Evolutionary conservation across 2,329 filamentous ascomycete species (phyloP).

Genomic region (Byssochlamys sp.): DNA sequence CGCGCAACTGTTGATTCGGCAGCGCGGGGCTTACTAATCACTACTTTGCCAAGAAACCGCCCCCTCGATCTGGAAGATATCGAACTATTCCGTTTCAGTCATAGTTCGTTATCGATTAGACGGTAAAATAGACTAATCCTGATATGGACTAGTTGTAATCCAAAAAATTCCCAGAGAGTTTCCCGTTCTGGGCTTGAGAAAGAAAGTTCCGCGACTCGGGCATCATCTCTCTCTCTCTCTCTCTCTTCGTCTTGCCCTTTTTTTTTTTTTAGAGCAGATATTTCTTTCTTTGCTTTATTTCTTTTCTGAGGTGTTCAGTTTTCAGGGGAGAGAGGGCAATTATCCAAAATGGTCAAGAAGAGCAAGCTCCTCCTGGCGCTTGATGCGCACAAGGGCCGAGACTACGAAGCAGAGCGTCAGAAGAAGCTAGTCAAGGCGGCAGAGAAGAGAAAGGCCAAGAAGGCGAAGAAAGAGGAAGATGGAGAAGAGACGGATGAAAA

Average conservation of each 20-base stretch:
- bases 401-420: conserved; percentile 69
- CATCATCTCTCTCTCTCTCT: background rate
- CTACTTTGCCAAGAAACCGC: background rate
- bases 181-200: conserved; percentile 4
- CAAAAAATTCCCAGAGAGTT: conserved; percentile 25
- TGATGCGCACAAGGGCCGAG: conserved; percentile 50
- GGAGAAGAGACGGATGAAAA: conserved; percentile 5
- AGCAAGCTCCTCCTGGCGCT: conserved; percentile 51
- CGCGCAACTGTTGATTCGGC: background rate
- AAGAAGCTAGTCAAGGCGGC: conserved; percentile 51
- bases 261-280: background rate
- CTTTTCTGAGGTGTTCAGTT: background rate
- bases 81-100: background rate
- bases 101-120: background rate
- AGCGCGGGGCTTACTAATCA: too few relatives aligned
- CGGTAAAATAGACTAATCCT: background rate
- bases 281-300: conserved; percentile 7
- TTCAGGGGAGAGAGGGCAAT: background rate
- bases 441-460: conserved; percentile 36
- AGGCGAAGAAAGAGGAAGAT: conserved; percentile 13
- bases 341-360: conserved; percentile 40
- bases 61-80: too few relatives aligned
- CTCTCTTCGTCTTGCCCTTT: background rate
- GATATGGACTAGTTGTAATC: conserved; percentile 14
- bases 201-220: conserved; percentile 6